phyloP scores from a whole-genome alignment of 2,329 filamentous ascomycete species.

The Aaosphaeria pasadenensis region DNA sequence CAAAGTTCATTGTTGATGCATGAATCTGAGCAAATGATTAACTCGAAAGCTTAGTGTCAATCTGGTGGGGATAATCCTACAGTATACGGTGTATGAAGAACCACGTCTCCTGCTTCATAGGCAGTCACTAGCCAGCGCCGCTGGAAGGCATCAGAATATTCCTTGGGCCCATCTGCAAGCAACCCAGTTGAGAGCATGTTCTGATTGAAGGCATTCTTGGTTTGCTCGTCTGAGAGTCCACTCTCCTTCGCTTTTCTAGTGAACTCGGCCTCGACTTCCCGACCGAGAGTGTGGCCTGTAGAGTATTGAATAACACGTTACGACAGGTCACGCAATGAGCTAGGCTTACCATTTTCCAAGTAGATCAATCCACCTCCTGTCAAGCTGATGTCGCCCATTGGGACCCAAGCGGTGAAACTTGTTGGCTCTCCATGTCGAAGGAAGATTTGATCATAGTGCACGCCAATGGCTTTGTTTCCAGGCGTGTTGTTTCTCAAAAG shows the following conservation, averaged over 20 bases:
- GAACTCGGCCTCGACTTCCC: conserved; percentile 52
- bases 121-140: conserved; percentile 51
- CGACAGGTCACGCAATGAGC: not conserved
- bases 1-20: conserved; percentile 56
- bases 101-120: conserved; percentile 55
- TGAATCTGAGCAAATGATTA: conserved; percentile 46
- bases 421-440: conserved; percentile 54
- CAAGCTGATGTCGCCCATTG: conserved; percentile 53
- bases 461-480: conserved; percentile 56
- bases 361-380: conserved; percentile 60
- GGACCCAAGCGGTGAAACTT: conserved; percentile 57
- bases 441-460: conserved; percentile 62
- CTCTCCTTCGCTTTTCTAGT: conserved; percentile 45
- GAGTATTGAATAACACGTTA: not conserved
- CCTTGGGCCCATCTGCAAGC: conserved; percentile 49
- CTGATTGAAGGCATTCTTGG: conserved; percentile 44
- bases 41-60: not conserved
- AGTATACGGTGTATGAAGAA: conserved; percentile 32
- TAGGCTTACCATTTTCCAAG: conserved; percentile 46
- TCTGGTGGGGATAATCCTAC: conserved; percentile 8
- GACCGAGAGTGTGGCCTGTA: conserved; percentile 45
- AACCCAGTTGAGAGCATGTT: conserved; percentile 59
- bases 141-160: conserved; percentile 43
- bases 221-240: conserved; percentile 53
- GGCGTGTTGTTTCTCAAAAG: conserved; percentile 58